Evolutionary conservation across 2,329 filamentous ascomycete species (phyloP), one percentile per base, ranked within the genome.

Genomic region (Colletotrichum abscissum): DNA sequence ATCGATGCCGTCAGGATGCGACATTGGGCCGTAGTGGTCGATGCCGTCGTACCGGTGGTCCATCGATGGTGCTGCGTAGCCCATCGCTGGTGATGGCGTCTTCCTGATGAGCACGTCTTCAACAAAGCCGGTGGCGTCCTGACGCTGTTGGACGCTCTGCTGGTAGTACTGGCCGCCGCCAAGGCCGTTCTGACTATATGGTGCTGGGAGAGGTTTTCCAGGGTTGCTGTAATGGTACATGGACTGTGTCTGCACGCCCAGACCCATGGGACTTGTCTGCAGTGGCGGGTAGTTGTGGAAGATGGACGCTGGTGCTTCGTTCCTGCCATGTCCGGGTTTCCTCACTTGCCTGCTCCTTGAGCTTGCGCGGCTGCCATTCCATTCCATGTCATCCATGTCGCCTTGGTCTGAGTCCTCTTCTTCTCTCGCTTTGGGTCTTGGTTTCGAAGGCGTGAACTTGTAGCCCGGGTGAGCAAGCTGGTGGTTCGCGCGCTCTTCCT

Each of bases 391-490:
- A n/a, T 86, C 86, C 63, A 86, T 80, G 46, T 87, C 86, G 14
- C 84, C 86, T 5, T 83, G 81, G 35, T 84, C 85, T 16, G 81
- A 82, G 38, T 83, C 81, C 57, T 83, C 82, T 5, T 78, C 78
- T 8, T 76, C 75, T 59, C 76, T 82, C 42, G 74, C 56, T 75
- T 84, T 85, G 75, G 86, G 86, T 58, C 84, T 83, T 33, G 87
- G 84, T 83, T 97, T 97, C 78, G 92, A 92, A 1, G 96, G 96
- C 2, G 94, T 93, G 84, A 98, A 99, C 83, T 97, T 98, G 87
- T 98, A 99, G 55, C 91, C 91, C 0, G 97, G 97, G 77, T 97
- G 95, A 2, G 96, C 95, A 66, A 90, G 88, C 67, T 93, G 90
- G 81, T 98, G 96, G 82, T 97, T 97, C 77, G 92, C 88, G 57